Base-by-base conservation (phyloP, 1,139 yeast species). In the Kodamaea fungicola region DNA sequence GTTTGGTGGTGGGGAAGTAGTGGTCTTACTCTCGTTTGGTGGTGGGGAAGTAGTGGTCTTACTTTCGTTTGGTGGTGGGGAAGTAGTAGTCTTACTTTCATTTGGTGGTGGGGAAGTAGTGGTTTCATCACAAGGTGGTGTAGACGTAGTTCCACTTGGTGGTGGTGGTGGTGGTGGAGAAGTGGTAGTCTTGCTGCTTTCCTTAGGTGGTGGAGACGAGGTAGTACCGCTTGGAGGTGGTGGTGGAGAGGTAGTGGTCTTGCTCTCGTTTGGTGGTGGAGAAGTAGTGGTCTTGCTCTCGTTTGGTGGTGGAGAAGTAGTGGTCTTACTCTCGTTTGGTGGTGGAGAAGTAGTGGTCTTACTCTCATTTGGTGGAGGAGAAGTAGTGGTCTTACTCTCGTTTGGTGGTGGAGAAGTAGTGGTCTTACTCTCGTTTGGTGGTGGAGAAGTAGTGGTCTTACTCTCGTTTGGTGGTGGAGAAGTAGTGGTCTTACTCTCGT, bases 101-200 rank as follows among this genome's bases (percentile, higher is more conserved):
- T 16, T 16, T 16, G 19, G 19, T 28, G 30, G 30, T 4, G 30
- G n/a, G 7, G 32, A 24, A 23, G 19, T 16, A 13, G 36, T 13
- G 8, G 36, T 24, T 22, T 19, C 22, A 7, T 30, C 10, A 8
- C 21, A 12, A 12, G 33, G 30, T 19, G 33, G 22, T 6, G 37
- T 13, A 34, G 33, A 12, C n/a, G 29, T 22, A 10, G 28, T 9
- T 5, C 5, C 19, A 5, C 5, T 16, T 16, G 19, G 19, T 16
- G 27, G 19, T 22, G 31, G 23, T 13, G 35, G 9, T 28, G 29
- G 10, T 22, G 37, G 19, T 12, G 32, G n/a, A 23, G 28, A 23
- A 30, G 37, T 16, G 8, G 32, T 30, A 8, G 37, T 28, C 27
- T n/a, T n/a, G n/a, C n/a, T n/a, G n/a, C n/a, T n/a, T n/a, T n/a